Evolutionary conservation across 768 basidiomycete species (phyloP).

Genomic region (Tubosaeta sp.): DNA sequence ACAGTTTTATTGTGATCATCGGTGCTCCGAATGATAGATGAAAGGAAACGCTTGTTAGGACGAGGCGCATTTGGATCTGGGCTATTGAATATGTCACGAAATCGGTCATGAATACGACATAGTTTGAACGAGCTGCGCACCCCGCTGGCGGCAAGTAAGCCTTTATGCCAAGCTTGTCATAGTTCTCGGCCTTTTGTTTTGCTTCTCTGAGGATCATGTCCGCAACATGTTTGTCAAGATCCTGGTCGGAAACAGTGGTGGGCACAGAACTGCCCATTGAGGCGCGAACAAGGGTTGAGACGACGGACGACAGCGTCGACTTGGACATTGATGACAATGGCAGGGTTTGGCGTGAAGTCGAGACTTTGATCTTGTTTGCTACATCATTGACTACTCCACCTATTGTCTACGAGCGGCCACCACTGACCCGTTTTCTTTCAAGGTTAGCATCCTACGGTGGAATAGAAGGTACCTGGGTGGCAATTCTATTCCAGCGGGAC

Average conservation of each 20-base stretch:
- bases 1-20: constrained; percentile 94
- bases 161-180: constrained; percentile 69
- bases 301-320: constrained; percentile 76
- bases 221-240: constrained; percentile 89
- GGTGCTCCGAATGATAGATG: constrained; percentile 86
- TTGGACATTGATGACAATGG: constrained; percentile 32
- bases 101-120: background rate
- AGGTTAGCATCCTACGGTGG: background rate
- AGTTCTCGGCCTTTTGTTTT: constrained; percentile 82
- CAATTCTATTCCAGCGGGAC: background rate
- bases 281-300: constrained; percentile 74
- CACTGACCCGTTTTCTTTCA: background rate
- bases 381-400: too few species aligned
- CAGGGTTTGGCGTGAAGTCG: constrained; percentile 5
- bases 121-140: constrained; percentile 35
- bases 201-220: constrained; percentile 91
- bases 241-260: constrained; percentile 64
- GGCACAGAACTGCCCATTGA: constrained; percentile 67
- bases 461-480: background rate
- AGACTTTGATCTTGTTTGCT: constrained; percentile 22
- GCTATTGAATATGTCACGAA: constrained; percentile 31
- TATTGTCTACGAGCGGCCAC: too few species aligned
- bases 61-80: constrained; percentile 70
- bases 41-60: constrained; percentile 78
- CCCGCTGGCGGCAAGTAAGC: constrained; percentile 65